phyloP scores from a whole-genome alignment of 805 yeast genomes.

The Saccharomycopsis fodiens region DNA sequence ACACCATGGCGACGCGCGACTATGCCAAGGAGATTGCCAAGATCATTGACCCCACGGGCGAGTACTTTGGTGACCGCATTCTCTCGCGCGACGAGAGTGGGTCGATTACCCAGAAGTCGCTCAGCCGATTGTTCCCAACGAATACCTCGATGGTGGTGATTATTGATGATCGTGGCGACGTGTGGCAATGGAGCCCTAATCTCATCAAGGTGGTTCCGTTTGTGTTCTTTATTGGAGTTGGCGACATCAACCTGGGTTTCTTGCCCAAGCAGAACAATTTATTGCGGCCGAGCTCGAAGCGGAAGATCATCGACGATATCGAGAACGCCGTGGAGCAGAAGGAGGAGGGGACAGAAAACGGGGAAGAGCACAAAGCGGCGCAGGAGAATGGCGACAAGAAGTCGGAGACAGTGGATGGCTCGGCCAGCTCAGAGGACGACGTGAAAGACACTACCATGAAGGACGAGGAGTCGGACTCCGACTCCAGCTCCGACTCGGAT shows the following conservation, averaged over 20 bases:
- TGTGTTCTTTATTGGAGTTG: slow-evolving; percentile 93
- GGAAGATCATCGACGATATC: slow-evolving; percentile 47
- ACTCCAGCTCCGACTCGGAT: slow-evolving; percentile 15
- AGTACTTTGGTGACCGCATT: slow-evolving; percentile 83
- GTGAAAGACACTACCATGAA: slow-evolving; percentile 30
- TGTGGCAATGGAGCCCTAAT: slow-evolving; percentile 96
- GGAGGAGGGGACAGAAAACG: slow-evolving; percentile 3
- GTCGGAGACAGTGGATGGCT: no score
- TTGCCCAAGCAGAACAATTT: slow-evolving; percentile 67
- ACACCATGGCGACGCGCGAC: slow-evolving; percentile 96
- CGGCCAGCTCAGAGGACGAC: slow-evolving; percentile 22
- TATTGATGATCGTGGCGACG: slow-evolving; percentile 97
- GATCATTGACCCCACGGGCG: slow-evolving; percentile 84
- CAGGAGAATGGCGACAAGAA: slow-evolving; percentile 4
- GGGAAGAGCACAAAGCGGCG: slow-evolving; percentile 11
- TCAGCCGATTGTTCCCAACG: slow-evolving; percentile 85
- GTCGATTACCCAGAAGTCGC: slow-evolving; percentile 77
- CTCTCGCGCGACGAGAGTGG: slow-evolving; percentile 94
- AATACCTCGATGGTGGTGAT: slow-evolving; percentile 95
- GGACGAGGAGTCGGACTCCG: slow-evolving; percentile 24
- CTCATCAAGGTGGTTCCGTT: slow-evolving; percentile 90
- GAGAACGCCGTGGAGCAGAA: background rate
- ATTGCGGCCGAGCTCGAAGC: slow-evolving; percentile 55
- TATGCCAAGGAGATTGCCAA: slow-evolving; percentile 87
- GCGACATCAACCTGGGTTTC: slow-evolving; percentile 91